Evolutionary conservation across 2,329 filamentous ascomycete genomes (phyloP), one percentile per base, ranked within the genome.

Genomic region (Colletotrichum theobromicola): DNA sequence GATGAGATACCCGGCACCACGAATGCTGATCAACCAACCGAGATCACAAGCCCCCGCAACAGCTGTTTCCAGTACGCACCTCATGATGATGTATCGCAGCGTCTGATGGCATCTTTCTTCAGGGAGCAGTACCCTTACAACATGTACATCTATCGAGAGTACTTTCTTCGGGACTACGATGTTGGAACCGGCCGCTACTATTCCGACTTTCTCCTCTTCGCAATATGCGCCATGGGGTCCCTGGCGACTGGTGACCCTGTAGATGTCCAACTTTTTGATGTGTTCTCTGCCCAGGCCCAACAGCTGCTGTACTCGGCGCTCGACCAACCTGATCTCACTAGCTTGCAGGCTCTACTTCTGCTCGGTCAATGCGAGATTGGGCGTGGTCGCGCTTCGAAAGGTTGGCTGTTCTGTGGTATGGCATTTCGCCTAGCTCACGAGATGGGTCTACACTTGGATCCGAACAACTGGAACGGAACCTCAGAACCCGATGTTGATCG

Each of bases 371-470:
- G 84, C 18, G 86, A 87, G 73, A 88, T 88, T 55, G 87, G 87
- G 5, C 83, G 84, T 26, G 86, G 87, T 1, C 83, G 84, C n/a
- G 80, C 83, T 3, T 88, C 87, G 21, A 89, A 87, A 67, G 87
- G 87, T 15, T 89, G 87, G 87, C 79, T 89, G 2, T 88, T 87
- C 67, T 88, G 86, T 32, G 87, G 87, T 61, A 88, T 89, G 87
- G 87, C 87, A 10, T 89, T 88, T 75, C 84, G 87, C 6, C 81
- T 89, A 16, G 85, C 87, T 1, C 87, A 88, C 65, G 87, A 88
- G 76, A 89, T 89, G 87, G 87, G 87, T 2, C 81, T 89, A 18
- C 87, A 89, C 76, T 82, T 89, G 1, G 87, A 89, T 64, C 87
- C 87, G 1, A 87, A 82, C 65, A 88, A 89, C 76, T 89, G 87